Evolutionary conservation across 371 early-diverging fungal species (phyloP).

Genomic region (Mucor velutinosus): DNA sequence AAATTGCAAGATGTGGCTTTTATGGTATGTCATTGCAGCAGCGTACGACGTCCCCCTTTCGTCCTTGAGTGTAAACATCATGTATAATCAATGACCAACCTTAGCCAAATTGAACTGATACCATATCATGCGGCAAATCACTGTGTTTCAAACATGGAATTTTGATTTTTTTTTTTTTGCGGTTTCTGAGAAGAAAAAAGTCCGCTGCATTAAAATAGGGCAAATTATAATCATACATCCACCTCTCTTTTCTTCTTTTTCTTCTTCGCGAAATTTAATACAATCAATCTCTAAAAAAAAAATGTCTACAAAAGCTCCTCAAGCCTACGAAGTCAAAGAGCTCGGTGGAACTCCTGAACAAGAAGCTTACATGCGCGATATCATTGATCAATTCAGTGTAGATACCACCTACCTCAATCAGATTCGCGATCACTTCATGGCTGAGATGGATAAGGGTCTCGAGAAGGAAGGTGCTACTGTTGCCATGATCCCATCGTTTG

Average conservation of each 20-base stretch:
- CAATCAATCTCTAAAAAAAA: slow-evolving; percentile 1
- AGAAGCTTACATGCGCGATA: slow-evolving; percentile 42
- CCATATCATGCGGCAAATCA: slow-evolving; percentile 14
- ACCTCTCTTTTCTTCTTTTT: slow-evolving; percentile 8
- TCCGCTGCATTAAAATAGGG: slow-evolving; percentile 23
- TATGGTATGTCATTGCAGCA: background rate
- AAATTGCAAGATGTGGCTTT: background rate
- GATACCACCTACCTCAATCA: slow-evolving; percentile 56
- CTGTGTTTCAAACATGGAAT: slow-evolving; percentile 10
- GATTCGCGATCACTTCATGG: slow-evolving; percentile 68
- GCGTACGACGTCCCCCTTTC: background rate
- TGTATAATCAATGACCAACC: background rate
- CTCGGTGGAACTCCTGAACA: slow-evolving; percentile 54
- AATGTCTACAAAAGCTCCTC: slow-evolving; percentile 18
- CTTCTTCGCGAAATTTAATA: slow-evolving; percentile 2
- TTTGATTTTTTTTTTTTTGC: background rate
- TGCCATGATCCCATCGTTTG: slow-evolving; percentile 82
- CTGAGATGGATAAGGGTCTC: slow-evolving; percentile 79
- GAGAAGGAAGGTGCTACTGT: slow-evolving; percentile 60
- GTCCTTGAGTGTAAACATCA: background rate
- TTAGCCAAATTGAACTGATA: background rate
- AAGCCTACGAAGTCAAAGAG: slow-evolving; percentile 25
- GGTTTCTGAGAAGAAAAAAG: slow-evolving; percentile 45
- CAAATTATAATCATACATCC: background rate
- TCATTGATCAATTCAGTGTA: slow-evolving; percentile 64